Evolutionary conservation across 163 green algal species (phyloP).

Genomic region (Chlamydomonas reinhardtii): DNA sequence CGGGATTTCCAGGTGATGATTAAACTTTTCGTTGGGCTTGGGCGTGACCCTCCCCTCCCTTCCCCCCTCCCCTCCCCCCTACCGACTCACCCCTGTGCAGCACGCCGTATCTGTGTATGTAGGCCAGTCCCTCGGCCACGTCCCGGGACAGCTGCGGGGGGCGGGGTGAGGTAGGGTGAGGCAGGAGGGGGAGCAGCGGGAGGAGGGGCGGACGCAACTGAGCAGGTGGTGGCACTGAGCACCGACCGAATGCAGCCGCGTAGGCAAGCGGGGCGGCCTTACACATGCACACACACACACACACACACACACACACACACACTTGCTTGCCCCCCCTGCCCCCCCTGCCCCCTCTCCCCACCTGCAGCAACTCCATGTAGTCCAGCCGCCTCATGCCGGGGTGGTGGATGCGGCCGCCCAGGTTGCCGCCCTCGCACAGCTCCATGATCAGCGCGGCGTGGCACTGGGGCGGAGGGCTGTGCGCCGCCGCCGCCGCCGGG

Average conservation of each 20-base stretch:
- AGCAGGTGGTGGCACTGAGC: too few species aligned
- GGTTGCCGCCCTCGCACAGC: conserved; percentile 75
- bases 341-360: neutral
- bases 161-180: neutral
- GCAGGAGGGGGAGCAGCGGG: neutral
- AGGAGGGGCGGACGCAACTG: neutral
- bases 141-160: conserved; percentile 59
- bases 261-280: too few species aligned
- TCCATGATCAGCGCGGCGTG: conserved; percentile 86
- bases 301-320: too few species aligned
- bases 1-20: too few species aligned
- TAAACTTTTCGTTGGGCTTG: too few species aligned
- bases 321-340: neutral
- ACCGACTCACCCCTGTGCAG: conserved; percentile 66
- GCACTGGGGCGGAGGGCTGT: neutral
- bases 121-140: conserved; percentile 75
- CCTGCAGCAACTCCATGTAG: conserved; percentile 79
- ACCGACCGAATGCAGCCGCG: too few species aligned
- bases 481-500: too few species aligned
- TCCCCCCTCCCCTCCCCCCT: neutral
- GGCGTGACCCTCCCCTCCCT: too few species aligned
- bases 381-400: conserved; percentile 59
- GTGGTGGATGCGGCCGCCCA: conserved; percentile 79
- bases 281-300: too few species aligned
- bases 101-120: conserved; percentile 77